A percentile compares a stretch with the other conserved stretches of the same genome.
Conservation (phyloP, 441 rosid genomes). For the Jatropha multifida region DNA sequence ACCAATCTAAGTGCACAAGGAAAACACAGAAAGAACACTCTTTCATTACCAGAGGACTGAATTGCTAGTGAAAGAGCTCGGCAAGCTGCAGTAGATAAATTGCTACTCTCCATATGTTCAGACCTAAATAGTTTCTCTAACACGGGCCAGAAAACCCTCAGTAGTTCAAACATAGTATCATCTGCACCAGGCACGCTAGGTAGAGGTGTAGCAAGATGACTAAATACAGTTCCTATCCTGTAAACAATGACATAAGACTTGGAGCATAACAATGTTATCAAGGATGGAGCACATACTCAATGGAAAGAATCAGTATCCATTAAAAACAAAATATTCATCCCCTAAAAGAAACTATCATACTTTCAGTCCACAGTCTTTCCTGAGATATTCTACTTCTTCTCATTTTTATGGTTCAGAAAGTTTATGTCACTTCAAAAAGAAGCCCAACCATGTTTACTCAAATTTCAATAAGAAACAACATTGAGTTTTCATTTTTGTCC, state of each 20-base stretch:
- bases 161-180: constrained; percentile 62
- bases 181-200: constrained; percentile 54
- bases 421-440: not conserved
- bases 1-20: not conserved
- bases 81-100: constrained; percentile 83
- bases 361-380: constrained; percentile 7
- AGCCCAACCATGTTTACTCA: not conserved
- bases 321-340: not conserved
- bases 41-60: constrained; percentile 75
- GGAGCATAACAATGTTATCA: constrained; percentile 18
- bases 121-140: constrained; percentile 85
- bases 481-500: not conserved
- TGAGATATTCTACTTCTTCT: not conserved
- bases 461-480: constrained; percentile 7
- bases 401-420: not conserved
- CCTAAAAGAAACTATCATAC: not conserved
- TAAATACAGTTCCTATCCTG: constrained; percentile 91
- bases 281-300: not conserved
- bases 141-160: constrained; percentile 89
- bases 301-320: not conserved
- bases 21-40: constrained; percentile 19
- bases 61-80: constrained; percentile 90
- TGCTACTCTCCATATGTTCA: constrained; percentile 82
- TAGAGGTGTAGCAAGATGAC: constrained; percentile 64
- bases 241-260: constrained; percentile 15